These are phyloP conservation scores for Trichosporon inkin DNA, from an alignment of 1,284 basidiomycete species.

Conservation along the genomic window DNA sequence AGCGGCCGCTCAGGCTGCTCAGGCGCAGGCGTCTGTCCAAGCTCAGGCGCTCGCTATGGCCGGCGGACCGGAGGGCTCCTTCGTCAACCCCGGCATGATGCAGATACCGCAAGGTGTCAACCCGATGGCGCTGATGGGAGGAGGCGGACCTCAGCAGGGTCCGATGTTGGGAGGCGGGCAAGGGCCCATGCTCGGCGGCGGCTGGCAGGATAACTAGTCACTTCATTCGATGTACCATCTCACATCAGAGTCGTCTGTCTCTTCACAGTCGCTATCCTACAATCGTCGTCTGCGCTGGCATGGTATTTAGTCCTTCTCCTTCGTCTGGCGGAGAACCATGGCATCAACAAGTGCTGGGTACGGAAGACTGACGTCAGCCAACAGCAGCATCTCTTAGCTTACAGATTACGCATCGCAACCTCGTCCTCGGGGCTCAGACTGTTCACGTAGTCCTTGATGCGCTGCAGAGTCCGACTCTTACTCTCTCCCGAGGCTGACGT, in stretches of 20 bases:
- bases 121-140: constrained; percentile 16
- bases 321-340: constrained; percentile 10
- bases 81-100: neutral
- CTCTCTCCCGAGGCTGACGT: constrained; percentile 6
- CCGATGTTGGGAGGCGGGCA: constrained; percentile 1
- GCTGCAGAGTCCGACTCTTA: constrained; percentile 8
- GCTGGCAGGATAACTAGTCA: constrained; percentile 8
- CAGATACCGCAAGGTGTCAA: constrained; percentile 12
- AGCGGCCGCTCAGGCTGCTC: neutral
- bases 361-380: constrained; percentile 12
- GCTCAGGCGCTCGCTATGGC: neutral
- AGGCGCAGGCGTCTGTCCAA: neutral
- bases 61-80: neutral
- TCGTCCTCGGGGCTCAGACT: constrained; percentile 13
- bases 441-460: constrained; percentile 17
- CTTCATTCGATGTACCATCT: neutral
- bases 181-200: constrained; percentile 14
- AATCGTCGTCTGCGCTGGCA: neutral
- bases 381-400: neutral
- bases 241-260: neutral
- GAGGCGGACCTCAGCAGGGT: neutral
- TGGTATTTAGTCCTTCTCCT: neutral
- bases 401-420: constrained; percentile 15
- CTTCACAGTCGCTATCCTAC: neutral
- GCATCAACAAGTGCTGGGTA: constrained; percentile 12